These are phyloP conservation scores for Leccinum subgranulosum DNA, from an alignment of 768 basidiomycete species.

Conservation along the genomic window DNA sequence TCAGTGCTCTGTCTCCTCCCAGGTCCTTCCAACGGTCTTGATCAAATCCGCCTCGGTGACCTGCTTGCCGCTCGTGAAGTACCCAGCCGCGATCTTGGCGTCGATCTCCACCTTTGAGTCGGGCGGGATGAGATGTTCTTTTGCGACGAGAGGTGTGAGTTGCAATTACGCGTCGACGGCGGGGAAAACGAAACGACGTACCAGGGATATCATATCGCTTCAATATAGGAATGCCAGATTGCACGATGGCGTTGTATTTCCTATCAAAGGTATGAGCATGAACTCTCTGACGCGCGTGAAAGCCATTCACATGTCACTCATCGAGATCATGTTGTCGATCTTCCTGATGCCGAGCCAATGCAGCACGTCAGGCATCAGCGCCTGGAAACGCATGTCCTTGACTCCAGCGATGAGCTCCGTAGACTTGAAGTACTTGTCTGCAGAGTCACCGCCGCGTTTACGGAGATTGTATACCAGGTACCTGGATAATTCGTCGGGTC, in stretches of 20 bases:
- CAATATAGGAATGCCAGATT: conserved; percentile 79
- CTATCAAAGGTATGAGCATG: conserved; percentile 31
- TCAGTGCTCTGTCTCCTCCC: conserved; percentile 88
- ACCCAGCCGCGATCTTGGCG: conserved; percentile 93
- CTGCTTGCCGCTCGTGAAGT: conserved; percentile 80
- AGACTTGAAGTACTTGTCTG: conserved; percentile 90
- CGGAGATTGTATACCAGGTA: conserved; percentile 96
- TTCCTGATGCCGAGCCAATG: conserved; percentile 93
- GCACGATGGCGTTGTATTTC: conserved; percentile 95
- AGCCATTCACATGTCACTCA: conserved; percentile 69
- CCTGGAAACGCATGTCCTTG: conserved; percentile 93
- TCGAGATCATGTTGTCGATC: conserved; percentile 86
- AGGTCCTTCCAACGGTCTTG: conserved; percentile 84
- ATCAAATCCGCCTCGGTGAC: conserved; percentile 74
- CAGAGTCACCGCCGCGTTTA: conserved; percentile 90
- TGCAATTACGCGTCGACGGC: neutral
- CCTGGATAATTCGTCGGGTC: conserved; percentile 32
- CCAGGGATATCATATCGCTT: conserved; percentile 86
- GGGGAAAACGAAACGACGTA: conserved; percentile 26
- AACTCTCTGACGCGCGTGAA: neutral
- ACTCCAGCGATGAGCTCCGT: conserved; percentile 95
- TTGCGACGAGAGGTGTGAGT: conserved; percentile 16
- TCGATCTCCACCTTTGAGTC: conserved; percentile 94
- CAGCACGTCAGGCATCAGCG: conserved; percentile 92
- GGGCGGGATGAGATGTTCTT: conserved; percentile 81